phyloP scores from a whole-genome alignment of 2,329 filamentous ascomycete species.

The Cladosporium oxysporum region DNA sequence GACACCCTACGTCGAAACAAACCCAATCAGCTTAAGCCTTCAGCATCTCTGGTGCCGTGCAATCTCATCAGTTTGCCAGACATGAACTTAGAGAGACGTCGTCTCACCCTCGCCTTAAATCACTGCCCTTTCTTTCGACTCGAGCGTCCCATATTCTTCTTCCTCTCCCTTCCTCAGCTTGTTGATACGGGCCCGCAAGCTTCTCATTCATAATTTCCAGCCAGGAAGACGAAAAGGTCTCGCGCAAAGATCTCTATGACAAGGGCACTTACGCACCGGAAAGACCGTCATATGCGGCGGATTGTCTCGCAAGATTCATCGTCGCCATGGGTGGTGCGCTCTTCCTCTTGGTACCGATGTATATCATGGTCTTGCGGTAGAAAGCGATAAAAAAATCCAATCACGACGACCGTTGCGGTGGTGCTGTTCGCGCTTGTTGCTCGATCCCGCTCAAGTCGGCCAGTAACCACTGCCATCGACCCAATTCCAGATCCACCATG shows the following conservation, averaged over 20 bases:
- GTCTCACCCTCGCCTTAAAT: too few relatives aligned
- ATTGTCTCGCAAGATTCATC: not conserved
- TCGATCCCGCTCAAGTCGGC: not conserved
- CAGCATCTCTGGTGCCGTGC: too few relatives aligned
- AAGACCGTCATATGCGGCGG: not conserved
- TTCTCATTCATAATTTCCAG: too few relatives aligned
- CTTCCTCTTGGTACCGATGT: not conserved
- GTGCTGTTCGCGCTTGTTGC: not conserved
- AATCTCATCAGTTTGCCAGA: too few relatives aligned
- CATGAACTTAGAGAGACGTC: too few relatives aligned
- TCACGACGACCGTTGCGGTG: not conserved
- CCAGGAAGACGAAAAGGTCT: not conserved
- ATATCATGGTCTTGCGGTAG: not conserved
- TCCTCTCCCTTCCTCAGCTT: too few relatives aligned
- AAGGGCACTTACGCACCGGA: not conserved
- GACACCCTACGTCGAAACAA: too few relatives aligned
- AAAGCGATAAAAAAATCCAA: not conserved
- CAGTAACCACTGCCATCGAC: not conserved
- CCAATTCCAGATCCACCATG: not conserved
- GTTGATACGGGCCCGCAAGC: too few relatives aligned
- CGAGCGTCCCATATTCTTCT: too few relatives aligned
- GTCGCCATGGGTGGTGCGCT: not conserved
- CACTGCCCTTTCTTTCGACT: too few relatives aligned
- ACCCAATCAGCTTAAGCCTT: too few relatives aligned
- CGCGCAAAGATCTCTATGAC: not conserved